Evolutionary conservation across 1,284 basidiomycete genomes (phyloP), one percentile per base, ranked within the genome.

Genomic region (Neolentinus lepideus): DNA sequence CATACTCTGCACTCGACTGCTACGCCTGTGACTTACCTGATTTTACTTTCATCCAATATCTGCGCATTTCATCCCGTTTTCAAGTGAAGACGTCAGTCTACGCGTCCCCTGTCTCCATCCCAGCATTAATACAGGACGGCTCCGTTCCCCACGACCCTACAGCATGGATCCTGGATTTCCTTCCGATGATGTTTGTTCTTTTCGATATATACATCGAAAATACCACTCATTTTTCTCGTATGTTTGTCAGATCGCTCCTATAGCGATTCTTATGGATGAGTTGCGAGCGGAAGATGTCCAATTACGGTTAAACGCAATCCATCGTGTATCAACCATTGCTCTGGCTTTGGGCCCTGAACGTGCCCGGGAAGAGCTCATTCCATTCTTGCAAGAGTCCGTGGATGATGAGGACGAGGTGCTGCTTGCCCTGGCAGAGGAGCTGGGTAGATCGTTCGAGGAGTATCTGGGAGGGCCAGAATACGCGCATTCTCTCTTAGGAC

Each of bases 371-470:
- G 97, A 99, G 71, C 84, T 99, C 61, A 85, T 99, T 61, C 93
- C 95, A 1, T 99, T 99, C 77, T 81, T 99, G 57, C 90, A 94
- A 75, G 96, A 99, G 68, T 97, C 94, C 35, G 86, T 99, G 63
- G 97, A 99, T 71, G 97, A 99, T 68, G 97, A 99, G 74, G 97
- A 99, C 70, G 97, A 99, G 69, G 96, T 99, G 27, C 78, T 99
- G 36, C 82, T 99, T 38, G 97, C 96, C 2, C 79, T 99, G 54
- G 95, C 96, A 21, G 96, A 98, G 66, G 97, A 99, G 72, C 77
- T 99, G 22, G 97, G 96, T 54, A 84, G 81, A 68, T 92, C 89
- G 67, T 91, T 92, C 63, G 90, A 94, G 62, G 92, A 99, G 64
- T 99, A 98, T 70, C 84, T 99, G 53, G 97, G 97, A 33, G 97